These are phyloP conservation scores for Onygenales sp. DNA, from an alignment of 2,329 filamentous ascomycete genomes.

Conservation along the genomic window DNA sequence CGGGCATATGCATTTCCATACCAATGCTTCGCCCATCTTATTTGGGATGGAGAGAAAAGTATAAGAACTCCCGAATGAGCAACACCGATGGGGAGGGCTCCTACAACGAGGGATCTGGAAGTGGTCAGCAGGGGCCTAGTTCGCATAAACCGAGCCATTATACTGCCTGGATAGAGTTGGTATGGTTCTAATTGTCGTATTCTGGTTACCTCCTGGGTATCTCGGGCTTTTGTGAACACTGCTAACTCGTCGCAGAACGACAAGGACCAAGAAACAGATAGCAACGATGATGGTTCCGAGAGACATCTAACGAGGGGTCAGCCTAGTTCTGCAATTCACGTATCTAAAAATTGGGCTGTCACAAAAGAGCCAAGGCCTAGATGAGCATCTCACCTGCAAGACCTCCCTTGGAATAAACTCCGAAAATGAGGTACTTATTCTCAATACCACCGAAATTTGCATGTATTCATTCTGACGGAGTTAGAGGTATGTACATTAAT, in stretches of 20 bases:
- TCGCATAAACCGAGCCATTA: not conserved
- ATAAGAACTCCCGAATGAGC: not conserved
- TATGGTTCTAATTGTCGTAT: not conserved
- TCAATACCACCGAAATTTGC: too few relatives aligned
- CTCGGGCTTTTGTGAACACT: not conserved
- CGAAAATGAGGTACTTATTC: too few relatives aligned
- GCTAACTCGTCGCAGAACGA: not conserved
- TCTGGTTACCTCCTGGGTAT: not conserved
- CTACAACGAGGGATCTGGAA: not conserved
- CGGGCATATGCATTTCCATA: not conserved
- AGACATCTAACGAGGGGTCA: not conserved
- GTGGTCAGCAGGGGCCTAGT: not conserved
- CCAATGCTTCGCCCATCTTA: constrained; percentile 2
- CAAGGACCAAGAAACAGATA: not conserved
- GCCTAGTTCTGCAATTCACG: not conserved
- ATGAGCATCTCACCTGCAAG: not conserved
- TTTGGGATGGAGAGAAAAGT: not conserved
- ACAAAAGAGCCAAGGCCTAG: not conserved
- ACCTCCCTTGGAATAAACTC: too few relatives aligned
- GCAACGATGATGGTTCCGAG: constrained; percentile 2
- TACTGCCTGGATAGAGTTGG: constrained; percentile 2
- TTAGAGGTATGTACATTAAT: too few relatives aligned
- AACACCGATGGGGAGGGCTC: not conserved
- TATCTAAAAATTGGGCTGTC: not conserved
- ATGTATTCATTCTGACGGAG: too few relatives aligned